A percentile compares a stretch with the other conserved stretches of the same genome.
Evolutionary conservation across 371 early-diverging fungal species (phyloP).

Genomic region (Coemansia sp.): DNA sequence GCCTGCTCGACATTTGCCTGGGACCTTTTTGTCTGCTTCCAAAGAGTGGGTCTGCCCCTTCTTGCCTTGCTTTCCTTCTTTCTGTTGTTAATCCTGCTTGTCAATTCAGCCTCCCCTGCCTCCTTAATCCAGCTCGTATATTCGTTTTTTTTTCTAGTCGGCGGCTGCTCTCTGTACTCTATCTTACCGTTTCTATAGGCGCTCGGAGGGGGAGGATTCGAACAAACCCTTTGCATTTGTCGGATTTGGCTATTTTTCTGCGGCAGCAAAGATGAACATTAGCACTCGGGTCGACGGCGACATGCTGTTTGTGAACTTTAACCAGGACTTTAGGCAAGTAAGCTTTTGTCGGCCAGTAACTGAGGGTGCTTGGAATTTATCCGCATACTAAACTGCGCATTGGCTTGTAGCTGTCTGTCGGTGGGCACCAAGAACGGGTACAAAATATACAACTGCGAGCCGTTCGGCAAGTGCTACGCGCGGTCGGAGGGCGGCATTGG

Average conservation of each 20-base stretch:
- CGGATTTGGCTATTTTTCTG: background rate
- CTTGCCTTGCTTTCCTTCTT: background rate
- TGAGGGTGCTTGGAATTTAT: background rate
- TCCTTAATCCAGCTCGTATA: background rate
- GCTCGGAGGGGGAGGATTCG: no score
- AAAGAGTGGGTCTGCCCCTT: background rate
- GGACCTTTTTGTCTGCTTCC: background rate
- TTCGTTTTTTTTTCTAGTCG: background rate
- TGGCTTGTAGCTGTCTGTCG: constrained; percentile 72
- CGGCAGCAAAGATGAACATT: constrained; percentile 34
- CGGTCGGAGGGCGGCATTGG: constrained; percentile 84
- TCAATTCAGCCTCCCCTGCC: background rate
- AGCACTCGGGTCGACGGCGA: constrained; percentile 53
- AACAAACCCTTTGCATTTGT: background rate
- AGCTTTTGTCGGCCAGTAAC: background rate
- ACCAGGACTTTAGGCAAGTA: constrained; percentile 83
- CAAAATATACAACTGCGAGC: constrained; percentile 92
- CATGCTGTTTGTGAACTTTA: constrained; percentile 79
- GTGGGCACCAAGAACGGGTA: constrained; percentile 85
- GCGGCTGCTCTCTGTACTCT: background rate
- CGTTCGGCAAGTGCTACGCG: constrained; percentile 89
- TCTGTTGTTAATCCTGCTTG: background rate
- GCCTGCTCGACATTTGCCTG: no score
- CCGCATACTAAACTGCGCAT: background rate
- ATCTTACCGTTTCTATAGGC: no score